These are phyloP conservation scores for Aspergillus cristatus DNA, from an alignment of 495 filamentous ascomycete species.

Conservation along the genomic window DNA sequence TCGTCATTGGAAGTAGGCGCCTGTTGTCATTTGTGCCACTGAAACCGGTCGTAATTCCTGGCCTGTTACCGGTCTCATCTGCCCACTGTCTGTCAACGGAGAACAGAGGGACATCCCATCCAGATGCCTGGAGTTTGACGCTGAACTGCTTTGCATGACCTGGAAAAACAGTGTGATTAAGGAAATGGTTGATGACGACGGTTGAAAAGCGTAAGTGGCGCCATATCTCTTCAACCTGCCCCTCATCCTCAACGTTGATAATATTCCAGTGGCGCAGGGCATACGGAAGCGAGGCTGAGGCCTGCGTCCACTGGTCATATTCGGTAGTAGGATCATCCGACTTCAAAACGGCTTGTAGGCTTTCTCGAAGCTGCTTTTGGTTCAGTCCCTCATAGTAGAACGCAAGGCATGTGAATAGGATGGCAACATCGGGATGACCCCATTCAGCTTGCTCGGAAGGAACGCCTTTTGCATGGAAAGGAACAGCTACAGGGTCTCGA, in stretches of 20 bases:
- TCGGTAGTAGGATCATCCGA: constrained; percentile 48
- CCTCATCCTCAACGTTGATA: constrained; percentile 50
- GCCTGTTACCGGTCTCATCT: no score
- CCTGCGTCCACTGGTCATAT: constrained; percentile 44
- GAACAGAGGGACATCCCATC: constrained; percentile 50
- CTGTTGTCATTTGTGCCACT: constrained; percentile 64
- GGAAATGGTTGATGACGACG: constrained; percentile 49
- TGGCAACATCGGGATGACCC: constrained; percentile 61
- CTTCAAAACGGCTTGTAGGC: constrained; percentile 38
- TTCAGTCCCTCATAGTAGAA: constrained; percentile 61
- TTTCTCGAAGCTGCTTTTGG: constrained; percentile 37
- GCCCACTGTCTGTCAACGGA: not conserved
- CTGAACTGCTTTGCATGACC: constrained; percentile 53
- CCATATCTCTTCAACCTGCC: constrained; percentile 37
- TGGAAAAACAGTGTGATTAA: constrained; percentile 52
- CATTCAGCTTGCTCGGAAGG: constrained; percentile 59
- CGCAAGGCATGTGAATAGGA: constrained; percentile 54
- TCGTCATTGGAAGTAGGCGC: constrained; percentile 44
- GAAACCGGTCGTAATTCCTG: constrained; percentile 51
- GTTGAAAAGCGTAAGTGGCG: constrained; percentile 40
- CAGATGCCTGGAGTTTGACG: constrained; percentile 53
- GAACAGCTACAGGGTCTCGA: constrained; percentile 52
- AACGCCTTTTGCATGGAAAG: constrained; percentile 57
- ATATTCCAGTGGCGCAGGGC: constrained; percentile 38
- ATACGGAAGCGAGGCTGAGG: constrained; percentile 22